Evolutionary conservation across 306 rosid genomes (phyloP), one percentile per base, ranked within the genome.

Genomic region (Inga laurina): DNA sequence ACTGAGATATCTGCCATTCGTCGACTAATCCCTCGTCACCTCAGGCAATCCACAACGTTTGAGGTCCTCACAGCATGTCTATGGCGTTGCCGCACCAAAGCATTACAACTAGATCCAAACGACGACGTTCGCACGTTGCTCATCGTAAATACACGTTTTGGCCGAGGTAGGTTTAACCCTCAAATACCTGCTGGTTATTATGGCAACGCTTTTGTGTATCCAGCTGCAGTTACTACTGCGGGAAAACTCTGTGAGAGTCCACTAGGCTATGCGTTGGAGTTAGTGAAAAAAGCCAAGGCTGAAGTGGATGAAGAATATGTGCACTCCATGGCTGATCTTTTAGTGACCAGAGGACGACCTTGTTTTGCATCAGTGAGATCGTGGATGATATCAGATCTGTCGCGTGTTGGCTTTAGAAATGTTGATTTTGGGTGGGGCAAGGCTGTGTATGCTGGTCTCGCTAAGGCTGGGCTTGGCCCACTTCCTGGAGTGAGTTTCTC

Each of bases 401-500:
- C 84, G 0, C 73, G 79, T 37, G 13, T 8, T 0, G 74, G 62
- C 4, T 8, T 75, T 0, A 45, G 11, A 56, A 77, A 84, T 18
- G 43, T 90, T 4, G 62, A 88, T 61, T 91, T 87, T 43, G 95
- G 97, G 1, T 90, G 93, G 93, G 94, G 93, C 7, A 72, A 70
- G 21, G 84, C 91, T 0, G 19, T 76, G 2, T 89, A 62, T 79
- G 86, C 75, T 22, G 92, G 91, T 22, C 49, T 11, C 1, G 82
- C 88, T 10, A 18, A 27, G 10, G 80, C 62, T 10, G 82, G 68
- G 10, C 81, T 35, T 7, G 82, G 80, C 7, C 1, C 48, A 3
- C 12, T 56, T 16, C 71, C 35, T 0, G 80, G 70, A 10, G 59
- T 16, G 30, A 81, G 80, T 32, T 87, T n/a, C 78, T 57, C 10